These are phyloP conservation scores for Solanum appendiculatum DNA, from an alignment of 257 asterid species.

Conservation along the genomic window DNA sequence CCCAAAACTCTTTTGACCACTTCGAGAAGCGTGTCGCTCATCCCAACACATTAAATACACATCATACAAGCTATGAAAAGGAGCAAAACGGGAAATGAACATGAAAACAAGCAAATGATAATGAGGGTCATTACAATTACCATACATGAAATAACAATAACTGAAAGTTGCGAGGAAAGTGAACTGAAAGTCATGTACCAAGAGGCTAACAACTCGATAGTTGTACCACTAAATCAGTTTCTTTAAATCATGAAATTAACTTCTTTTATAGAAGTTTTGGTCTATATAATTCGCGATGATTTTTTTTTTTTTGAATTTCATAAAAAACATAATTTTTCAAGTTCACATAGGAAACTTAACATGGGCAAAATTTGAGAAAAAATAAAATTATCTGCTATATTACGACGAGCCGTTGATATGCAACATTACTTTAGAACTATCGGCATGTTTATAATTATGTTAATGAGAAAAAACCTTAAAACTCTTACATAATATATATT, in stretches of 20 bases:
- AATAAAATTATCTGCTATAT: not conserved
- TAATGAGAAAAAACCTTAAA: not conserved
- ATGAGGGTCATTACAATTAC: not conserved
- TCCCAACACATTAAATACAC: not conserved
- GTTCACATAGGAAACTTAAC: not conserved
- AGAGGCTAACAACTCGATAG: not conserved
- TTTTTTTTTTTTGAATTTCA: not conserved
- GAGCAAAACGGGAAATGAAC: not conserved
- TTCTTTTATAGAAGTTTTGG: no score
- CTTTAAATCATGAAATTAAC: not conserved
- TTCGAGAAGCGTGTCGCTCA: not conserved
- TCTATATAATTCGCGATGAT: no score
- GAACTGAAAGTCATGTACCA: not conserved
- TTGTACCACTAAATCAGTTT: no score
- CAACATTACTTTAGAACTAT: not conserved
- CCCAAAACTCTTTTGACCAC: not conserved
- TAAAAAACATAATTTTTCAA: no score
- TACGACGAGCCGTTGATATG: not conserved
- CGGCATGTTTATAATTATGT: not conserved
- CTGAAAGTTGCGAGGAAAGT: not conserved
- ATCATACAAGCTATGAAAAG: not conserved
- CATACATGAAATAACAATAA: not conserved
- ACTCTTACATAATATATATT: not conserved
- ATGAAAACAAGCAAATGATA: not conserved
- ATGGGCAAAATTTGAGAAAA: not conserved